Base-by-base conservation (phyloP, 257 asterid species). In the Dorcoceras hygrometricum region DNA sequence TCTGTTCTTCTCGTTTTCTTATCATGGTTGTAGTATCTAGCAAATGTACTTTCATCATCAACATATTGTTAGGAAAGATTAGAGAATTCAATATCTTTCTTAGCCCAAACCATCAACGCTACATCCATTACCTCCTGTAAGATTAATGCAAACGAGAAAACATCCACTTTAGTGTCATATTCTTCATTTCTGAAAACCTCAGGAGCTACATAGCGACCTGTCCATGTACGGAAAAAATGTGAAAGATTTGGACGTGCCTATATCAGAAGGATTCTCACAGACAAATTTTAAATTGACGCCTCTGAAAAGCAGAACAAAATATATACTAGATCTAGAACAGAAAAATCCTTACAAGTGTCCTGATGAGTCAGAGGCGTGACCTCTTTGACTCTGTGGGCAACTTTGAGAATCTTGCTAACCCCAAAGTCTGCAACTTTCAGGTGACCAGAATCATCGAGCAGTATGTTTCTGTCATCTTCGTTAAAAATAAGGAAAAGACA, bases 371-470 rank as follows among this genome's bases (percentile, higher is more conserved):
- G 55, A 31, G 88, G 83, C 69, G 65, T 82, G 71, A 79, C 93
- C 80, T 89, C 95, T 80, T 78, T 87, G 16, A 87, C 59, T 69
- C 88, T 65, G 70, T 78, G 82, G 70, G 93, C 73, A 71, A 83
- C 88, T 73, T 65, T 73, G 71, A 89, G 69, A 69, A 87, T 80
- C 82, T 89, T 85, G 84, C 95, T 89, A 57, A 89, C 75, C 80
- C 96, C 96, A 69, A 89, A 89, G 75, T 89, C 96, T 62, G 95
- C 96, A 78, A 90, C 95, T 83, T 90, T 90, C 78, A 90, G 86
- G 84, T 84, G 95, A 31, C 95, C 95, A 79, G 94, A 85, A 79
- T 87, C 95, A 77, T 87, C 97, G 66, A 84, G 89, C 70, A 90
- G 75, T 70, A 90, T 80, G 73, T 90, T 90, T 77, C 95, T 90